phyloP scores from a whole-genome alignment of 805 yeast genomes.

The Candida schatavii region DNA sequence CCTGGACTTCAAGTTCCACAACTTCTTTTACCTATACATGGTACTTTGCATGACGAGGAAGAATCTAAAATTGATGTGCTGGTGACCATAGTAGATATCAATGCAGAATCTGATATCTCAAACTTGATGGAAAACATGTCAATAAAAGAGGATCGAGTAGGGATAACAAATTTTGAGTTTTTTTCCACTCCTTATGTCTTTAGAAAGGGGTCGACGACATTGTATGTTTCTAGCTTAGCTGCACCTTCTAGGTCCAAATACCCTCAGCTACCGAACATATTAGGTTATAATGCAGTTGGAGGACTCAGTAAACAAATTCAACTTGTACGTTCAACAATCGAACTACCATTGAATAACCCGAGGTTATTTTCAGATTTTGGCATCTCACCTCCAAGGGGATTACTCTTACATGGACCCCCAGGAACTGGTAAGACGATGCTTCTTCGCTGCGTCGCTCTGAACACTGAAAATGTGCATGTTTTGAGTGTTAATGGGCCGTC shows the following conservation, averaged over 20 bases:
- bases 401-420: conserved; percentile 92
- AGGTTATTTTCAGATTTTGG: conserved; percentile 76
- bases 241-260: conserved; percentile 28
- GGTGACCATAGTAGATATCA: conserved; percentile 27
- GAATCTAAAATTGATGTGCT: conserved; percentile 18
- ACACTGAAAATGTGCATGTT: conserved; percentile 77
- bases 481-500: conserved; percentile 87
- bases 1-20: conserved; percentile 48
- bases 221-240: conserved; percentile 5
- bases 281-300: conserved; percentile 62
- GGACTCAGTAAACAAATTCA: conserved; percentile 69
- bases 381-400: conserved; percentile 90
- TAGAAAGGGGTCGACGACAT: conserved; percentile 19
- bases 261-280: conserved; percentile 42
- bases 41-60: conserved; percentile 4
- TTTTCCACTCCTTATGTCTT: conserved; percentile 50
- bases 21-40: conserved; percentile 10
- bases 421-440: conserved; percentile 97
- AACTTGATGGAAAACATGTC: conserved; percentile 30
- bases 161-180: conserved; percentile 11
- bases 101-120: conserved; percentile 33
- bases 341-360: conserved; percentile 79
- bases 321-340: conserved; percentile 61
- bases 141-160: conserved; percentile 15
- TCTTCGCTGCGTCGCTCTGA: conserved; percentile 68